Percentiles rank a stretch among this genome's conserved stretches.
Conservation (phyloP, 2,329 filamentous ascomycete genomes). For the Mollisiaceae sp. region DNA sequence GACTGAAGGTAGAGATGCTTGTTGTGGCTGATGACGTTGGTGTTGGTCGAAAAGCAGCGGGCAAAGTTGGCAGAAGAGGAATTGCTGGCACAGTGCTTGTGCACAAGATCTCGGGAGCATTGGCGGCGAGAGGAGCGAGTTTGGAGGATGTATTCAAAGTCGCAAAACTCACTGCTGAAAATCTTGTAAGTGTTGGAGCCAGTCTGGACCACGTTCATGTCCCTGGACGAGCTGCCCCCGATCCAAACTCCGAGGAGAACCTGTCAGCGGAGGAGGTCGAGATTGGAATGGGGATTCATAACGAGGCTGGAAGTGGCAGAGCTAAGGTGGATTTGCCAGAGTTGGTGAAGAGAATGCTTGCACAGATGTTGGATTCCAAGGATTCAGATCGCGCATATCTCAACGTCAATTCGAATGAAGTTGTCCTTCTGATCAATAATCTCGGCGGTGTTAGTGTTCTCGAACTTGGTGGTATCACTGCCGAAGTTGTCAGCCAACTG, state of each 20-base stretch:
- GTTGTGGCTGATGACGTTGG: conserved; percentile 92
- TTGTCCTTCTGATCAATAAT: conserved; percentile 72
- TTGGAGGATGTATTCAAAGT: conserved; percentile 75
- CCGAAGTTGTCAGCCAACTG: conserved; percentile 68
- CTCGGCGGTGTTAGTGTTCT: conserved; percentile 71
- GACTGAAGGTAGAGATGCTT: conserved; percentile 82
- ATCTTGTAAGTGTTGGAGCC: conserved; percentile 84
- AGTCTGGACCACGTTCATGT: conserved; percentile 93
- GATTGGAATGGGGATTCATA: conserved; percentile 76
- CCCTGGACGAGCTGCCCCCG: conserved; percentile 69
- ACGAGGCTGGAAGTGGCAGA: conserved; percentile 61
- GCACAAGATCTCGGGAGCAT: conserved; percentile 85
- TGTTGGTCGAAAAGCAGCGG: conserved; percentile 78
- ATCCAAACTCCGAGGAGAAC: conserved; percentile 58
- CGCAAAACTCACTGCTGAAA: conserved; percentile 73
- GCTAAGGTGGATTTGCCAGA: conserved; percentile 54
- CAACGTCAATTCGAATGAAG: conserved; percentile 61
- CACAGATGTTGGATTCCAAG: conserved; percentile 64
- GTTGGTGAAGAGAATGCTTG: conserved; percentile 65
- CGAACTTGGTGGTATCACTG: conserved; percentile 69
- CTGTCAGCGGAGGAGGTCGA: conserved; percentile 64
- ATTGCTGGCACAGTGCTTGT: conserved; percentile 92
- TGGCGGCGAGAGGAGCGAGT: conserved; percentile 72
- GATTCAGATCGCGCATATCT: conserved; percentile 70
- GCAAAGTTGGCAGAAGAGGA: conserved; percentile 90